These are phyloP conservation scores for Beauveria sp. DNA, from an alignment of 2,329 filamentous ascomycete genomes.

Conservation along the genomic window DNA sequence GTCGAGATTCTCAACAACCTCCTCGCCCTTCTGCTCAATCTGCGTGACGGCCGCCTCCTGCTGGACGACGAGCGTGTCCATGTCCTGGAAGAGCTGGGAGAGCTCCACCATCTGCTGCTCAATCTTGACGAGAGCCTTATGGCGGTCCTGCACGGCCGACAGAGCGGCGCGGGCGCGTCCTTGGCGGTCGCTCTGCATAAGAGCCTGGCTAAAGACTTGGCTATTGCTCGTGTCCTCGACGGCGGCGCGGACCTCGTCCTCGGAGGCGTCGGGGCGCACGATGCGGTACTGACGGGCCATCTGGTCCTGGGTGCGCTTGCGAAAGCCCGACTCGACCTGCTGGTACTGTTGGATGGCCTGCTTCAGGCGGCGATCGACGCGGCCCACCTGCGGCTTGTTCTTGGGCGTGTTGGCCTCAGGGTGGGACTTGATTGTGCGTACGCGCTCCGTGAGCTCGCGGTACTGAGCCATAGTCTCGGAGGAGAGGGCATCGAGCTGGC, in stretches of 20 bases:
- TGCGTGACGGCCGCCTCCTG: slow-evolving; percentile 74
- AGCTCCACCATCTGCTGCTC: slow-evolving; percentile 85
- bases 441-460: slow-evolving; percentile 67
- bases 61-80: slow-evolving; percentile 77
- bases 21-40: slow-evolving; percentile 82
- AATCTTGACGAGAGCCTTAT: slow-evolving; percentile 85
- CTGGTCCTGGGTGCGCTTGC: slow-evolving; percentile 72
- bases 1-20: slow-evolving; percentile 75
- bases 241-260: slow-evolving; percentile 69
- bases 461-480: slow-evolving; percentile 79
- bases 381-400: slow-evolving; percentile 74
- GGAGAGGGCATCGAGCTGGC: slow-evolving; percentile 65
- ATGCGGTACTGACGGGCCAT: slow-evolving; percentile 88
- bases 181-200: slow-evolving; percentile 72
- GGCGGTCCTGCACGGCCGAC: slow-evolving; percentile 72
- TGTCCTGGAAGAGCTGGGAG: slow-evolving; percentile 79
- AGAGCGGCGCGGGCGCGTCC: slow-evolving; percentile 76
- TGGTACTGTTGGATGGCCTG: slow-evolving; percentile 76
- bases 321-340: slow-evolving; percentile 70
- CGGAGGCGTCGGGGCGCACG: slow-evolving; percentile 71
- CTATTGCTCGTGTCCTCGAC: slow-evolving; percentile 64
- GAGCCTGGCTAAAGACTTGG: slow-evolving; percentile 81
- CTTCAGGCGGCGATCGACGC: slow-evolving; percentile 73
- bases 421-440: slow-evolving; percentile 76
- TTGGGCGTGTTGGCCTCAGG: slow-evolving; percentile 65